phyloP scores from a whole-genome alignment of 352 stramenopile species.

The Thraustochytrium striatum region DNA sequence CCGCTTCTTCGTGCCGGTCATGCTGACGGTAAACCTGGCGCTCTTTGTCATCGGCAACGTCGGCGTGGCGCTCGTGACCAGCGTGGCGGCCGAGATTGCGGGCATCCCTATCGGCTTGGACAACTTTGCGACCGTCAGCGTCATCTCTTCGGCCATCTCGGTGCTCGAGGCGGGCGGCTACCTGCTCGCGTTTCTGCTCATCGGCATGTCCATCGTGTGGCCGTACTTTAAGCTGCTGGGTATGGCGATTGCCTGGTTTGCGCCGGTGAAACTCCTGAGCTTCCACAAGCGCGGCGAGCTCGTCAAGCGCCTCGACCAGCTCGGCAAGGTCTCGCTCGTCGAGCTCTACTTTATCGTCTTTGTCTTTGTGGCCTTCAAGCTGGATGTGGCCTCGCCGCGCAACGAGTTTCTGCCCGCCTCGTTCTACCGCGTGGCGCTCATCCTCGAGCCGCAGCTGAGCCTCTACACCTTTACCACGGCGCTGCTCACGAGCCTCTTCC shows the following conservation, averaged over 20 bases:
- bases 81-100: background rate
- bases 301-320: background rate
- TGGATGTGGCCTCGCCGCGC: background rate
- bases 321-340: slow-evolving; percentile 11
- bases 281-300: background rate
- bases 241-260: slow-evolving; percentile 9
- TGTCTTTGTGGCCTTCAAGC: slow-evolving; percentile 4
- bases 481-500: background rate
- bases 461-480: slow-evolving; percentile 7
- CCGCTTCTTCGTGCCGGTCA: background rate
- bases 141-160: background rate
- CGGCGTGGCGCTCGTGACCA: background rate
- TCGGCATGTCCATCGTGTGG: background rate
- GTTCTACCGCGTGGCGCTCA: background rate
- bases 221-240: background rate
- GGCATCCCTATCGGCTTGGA: background rate
- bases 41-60: slow-evolving; percentile 14
- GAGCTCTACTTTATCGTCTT: slow-evolving; percentile 18
- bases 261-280: background rate
- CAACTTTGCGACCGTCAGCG: slow-evolving; percentile 16
- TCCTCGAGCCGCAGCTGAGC: background rate
- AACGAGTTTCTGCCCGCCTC: background rate
- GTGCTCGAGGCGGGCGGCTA: background rate
- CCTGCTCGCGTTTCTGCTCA: background rate
- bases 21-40: background rate